phyloP scores from a whole-genome alignment of 345 rosid genomes.

The thale cress (Arabidopsis thaliana) region DNA sequence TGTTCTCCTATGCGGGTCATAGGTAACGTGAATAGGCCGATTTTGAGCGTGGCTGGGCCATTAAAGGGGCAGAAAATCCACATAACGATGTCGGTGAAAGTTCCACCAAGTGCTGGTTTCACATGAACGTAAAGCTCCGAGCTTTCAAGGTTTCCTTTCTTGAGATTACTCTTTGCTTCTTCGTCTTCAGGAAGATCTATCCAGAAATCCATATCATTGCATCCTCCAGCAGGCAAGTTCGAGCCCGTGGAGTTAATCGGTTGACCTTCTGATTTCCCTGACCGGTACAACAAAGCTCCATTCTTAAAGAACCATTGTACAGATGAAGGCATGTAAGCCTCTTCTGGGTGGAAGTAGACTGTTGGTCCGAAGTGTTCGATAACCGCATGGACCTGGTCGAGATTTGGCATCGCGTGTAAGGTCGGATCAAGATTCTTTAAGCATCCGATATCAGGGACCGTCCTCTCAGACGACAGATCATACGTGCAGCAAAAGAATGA shows the following conservation, averaged over 20 bases:
- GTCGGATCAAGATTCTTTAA: slow-evolving; percentile 69
- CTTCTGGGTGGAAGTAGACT: slow-evolving; percentile 90
- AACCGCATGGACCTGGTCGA: slow-evolving; percentile 74
- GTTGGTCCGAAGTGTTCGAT: slow-evolving; percentile 81
- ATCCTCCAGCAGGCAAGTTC: slow-evolving; percentile 74
- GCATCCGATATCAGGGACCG: slow-evolving; percentile 62
- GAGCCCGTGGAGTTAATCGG: slow-evolving; percentile 61
- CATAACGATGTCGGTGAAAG: slow-evolving; percentile 88
- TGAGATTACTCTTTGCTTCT: slow-evolving; percentile 55
- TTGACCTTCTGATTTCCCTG: slow-evolving; percentile 56
- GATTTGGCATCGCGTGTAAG: slow-evolving; percentile 75
- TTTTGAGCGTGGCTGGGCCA: slow-evolving; percentile 83
- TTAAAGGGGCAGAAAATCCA: slow-evolving; percentile 95
- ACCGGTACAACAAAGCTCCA: slow-evolving; percentile 66
- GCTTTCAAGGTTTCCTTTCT: slow-evolving; percentile 69
- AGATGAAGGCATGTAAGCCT: slow-evolving; percentile 83
- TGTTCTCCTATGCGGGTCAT: slow-evolving; percentile 83
- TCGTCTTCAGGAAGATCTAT: slow-evolving; percentile 73
- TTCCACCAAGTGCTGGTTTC: slow-evolving; percentile 88
- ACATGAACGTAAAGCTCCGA: slow-evolving; percentile 87
- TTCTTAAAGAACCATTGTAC: slow-evolving; percentile 90
- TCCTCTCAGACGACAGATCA: slow-evolving; percentile 44
- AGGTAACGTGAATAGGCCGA: slow-evolving; percentile 66
- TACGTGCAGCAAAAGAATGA: slow-evolving; percentile 72
- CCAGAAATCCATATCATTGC: slow-evolving; percentile 77